Evolutionary conservation across 139 green algal genomes (phyloP).

Genomic region (Diplosphaera chodatii): DNA sequence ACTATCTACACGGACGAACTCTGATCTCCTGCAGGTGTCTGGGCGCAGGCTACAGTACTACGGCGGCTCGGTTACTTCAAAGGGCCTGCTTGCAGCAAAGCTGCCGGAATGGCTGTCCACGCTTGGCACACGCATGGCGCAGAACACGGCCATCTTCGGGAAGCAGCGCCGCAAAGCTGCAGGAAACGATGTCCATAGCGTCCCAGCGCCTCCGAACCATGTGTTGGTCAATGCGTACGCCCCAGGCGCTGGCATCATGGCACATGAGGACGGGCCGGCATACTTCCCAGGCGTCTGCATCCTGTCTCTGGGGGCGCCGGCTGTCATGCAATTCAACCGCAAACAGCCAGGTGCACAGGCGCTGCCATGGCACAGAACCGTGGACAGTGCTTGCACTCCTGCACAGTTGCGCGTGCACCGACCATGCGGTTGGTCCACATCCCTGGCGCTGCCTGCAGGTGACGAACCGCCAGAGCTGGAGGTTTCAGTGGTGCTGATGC

Average conservation of each 20-base stretch:
- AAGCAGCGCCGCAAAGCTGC: neutral
- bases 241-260: slow-evolving; percentile 59
- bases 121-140: slow-evolving; percentile 22
- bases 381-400: too few relatives aligned
- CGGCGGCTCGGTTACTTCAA: slow-evolving; percentile 48
- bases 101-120: slow-evolving; percentile 47
- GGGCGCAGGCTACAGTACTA: slow-evolving; percentile 53
- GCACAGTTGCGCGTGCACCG: too few relatives aligned
- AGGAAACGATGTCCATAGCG: slow-evolving; percentile 22
- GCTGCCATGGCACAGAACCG: too few relatives aligned
- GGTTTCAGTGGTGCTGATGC: slow-evolving; percentile 41
- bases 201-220: slow-evolving; percentile 45
- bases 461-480: too few relatives aligned
- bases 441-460: too few relatives aligned
- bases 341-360: slow-evolving; percentile 29
- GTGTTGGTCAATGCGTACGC: slow-evolving; percentile 63
- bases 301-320: slow-evolving; percentile 40
- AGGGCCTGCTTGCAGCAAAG: slow-evolving; percentile 42
- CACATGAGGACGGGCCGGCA: slow-evolving; percentile 56
- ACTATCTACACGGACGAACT: too few relatives aligned
- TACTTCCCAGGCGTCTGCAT: slow-evolving; percentile 56
- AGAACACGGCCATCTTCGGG: slow-evolving; percentile 10
- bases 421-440: too few relatives aligned
- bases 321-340: slow-evolving; percentile 53
- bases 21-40: slow-evolving; percentile 32